These are phyloP conservation scores for Colletotrichum phormii DNA, from an alignment of 2,329 filamentous ascomycete species.

Conservation along the genomic window DNA sequence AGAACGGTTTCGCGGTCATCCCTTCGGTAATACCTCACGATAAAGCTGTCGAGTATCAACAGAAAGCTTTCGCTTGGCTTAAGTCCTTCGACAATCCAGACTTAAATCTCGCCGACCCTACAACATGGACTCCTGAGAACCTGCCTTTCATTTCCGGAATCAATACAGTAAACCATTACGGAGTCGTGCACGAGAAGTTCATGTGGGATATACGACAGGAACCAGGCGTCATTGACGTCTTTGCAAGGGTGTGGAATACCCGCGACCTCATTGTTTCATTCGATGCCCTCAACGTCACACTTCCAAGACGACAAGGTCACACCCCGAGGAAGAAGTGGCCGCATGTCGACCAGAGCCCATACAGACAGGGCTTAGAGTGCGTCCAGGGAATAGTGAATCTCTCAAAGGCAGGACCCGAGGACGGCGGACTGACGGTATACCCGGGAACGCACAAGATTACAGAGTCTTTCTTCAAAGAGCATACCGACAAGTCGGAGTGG, in stretches of 20 bases:
- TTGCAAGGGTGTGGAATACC: constrained; percentile 53
- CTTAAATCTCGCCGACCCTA: constrained; percentile 42
- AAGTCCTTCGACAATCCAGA: constrained; percentile 39
- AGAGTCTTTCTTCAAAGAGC: constrained; percentile 15
- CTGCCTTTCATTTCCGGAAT: constrained; percentile 48
- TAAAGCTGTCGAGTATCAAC: constrained; percentile 49
- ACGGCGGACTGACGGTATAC: constrained; percentile 37
- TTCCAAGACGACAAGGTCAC: constrained; percentile 42
- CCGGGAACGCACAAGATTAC: constrained; percentile 16
- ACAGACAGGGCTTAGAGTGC: constrained; percentile 43
- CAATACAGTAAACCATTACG: constrained; percentile 41
- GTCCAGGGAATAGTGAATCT: constrained; percentile 45
- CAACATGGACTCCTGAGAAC: constrained; percentile 49
- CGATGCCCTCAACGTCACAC: constrained; percentile 56
- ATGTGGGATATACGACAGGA: constrained; percentile 53
- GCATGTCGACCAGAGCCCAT: constrained; percentile 46
- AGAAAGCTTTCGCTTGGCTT: constrained; percentile 41
- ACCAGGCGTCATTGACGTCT: constrained; percentile 51
- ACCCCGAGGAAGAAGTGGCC: constrained; percentile 39
- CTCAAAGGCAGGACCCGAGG: constrained; percentile 32
- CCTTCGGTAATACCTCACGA: constrained; percentile 57
- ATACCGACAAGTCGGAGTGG: constrained; percentile 6
- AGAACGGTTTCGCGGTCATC: constrained; percentile 57
- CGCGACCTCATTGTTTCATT: constrained; percentile 58
- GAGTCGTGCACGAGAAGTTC: constrained; percentile 52